Conservation (phyloP, 176 grass and related monocot species). For the Puccinellia tenuiflora region DNA sequence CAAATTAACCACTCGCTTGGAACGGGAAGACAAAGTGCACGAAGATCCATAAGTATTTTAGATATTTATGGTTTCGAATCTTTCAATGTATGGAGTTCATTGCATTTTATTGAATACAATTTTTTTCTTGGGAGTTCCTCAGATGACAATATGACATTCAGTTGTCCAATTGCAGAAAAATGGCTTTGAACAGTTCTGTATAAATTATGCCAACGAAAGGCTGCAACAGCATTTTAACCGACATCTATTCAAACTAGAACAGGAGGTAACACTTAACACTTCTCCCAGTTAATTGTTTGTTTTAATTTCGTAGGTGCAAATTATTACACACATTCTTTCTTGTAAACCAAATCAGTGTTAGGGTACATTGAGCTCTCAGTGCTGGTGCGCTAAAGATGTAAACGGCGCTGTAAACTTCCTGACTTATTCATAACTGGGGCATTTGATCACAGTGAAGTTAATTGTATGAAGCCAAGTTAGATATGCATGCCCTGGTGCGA, state of each 20-base stretch:
- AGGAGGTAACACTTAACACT: slow-evolving; percentile 61
- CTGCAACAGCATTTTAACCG: slow-evolving; percentile 94
- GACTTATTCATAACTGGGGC: background rate
- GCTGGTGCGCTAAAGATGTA: slow-evolving; percentile 5
- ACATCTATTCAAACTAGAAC: slow-evolving; percentile 91
- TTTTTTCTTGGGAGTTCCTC: slow-evolving; percentile 9
- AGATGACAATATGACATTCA: slow-evolving; percentile 23
- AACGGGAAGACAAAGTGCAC: slow-evolving; percentile 39
- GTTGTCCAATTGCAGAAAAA: slow-evolving; percentile 66
- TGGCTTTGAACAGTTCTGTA: slow-evolving; percentile 97
- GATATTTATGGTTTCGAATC: slow-evolving; percentile 99
- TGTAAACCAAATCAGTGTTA: slow-evolving; percentile 21
- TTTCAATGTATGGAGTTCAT: slow-evolving; percentile 61
- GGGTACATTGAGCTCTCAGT: background rate
- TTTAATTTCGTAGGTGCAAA: background rate
- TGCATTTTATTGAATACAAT: slow-evolving; percentile 24
- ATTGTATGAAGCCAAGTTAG: background rate
- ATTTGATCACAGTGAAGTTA: background rate
- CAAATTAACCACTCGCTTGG: slow-evolving; percentile 82
- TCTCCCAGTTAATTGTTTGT: slow-evolving; percentile 7
- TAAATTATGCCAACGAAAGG: slow-evolving; percentile 99
- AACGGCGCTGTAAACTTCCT: background rate
- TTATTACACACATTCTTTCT: background rate
- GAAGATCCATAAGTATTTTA: slow-evolving; percentile 94
- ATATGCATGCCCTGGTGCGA: background rate